Evolutionary conservation across 306 rosid genomes (phyloP).

Genomic region (Neltuma alba): DNA sequence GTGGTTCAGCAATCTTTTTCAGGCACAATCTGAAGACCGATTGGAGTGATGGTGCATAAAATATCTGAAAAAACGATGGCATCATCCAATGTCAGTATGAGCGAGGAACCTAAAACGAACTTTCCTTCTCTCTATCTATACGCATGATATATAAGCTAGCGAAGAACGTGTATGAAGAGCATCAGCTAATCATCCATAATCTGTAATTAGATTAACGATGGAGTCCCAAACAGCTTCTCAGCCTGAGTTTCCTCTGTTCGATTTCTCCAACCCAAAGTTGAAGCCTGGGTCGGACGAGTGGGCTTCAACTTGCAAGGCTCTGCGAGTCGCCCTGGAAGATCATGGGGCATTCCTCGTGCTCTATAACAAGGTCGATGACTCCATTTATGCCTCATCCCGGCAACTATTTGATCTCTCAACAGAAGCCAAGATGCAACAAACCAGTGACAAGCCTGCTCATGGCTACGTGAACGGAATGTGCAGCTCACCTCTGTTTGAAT

Average conservation of each 20-base stretch:
- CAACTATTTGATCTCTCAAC: slow-evolving; percentile 27
- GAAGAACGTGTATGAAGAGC: neutral
- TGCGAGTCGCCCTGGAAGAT: slow-evolving; percentile 35
- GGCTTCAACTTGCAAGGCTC: slow-evolving; percentile 8
- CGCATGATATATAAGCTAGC: neutral
- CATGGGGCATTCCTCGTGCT: slow-evolving; percentile 27
- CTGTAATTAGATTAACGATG: neutral
- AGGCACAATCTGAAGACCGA: neutral
- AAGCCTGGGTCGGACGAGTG: slow-evolving; percentile 27
- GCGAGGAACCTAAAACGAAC: neutral
- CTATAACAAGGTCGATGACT: neutral
- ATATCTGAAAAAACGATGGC: neutral
- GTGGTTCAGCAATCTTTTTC: neutral
- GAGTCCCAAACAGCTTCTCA: neutral
- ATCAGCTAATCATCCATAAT: neutral
- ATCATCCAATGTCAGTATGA: neutral
- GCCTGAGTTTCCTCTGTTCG: neutral
- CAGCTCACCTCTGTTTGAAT: slow-evolving; percentile 23
- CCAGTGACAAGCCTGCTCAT: slow-evolving; percentile 33
- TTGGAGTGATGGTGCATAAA: neutral
- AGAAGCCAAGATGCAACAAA: slow-evolving; percentile 14
- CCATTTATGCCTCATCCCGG: slow-evolving; percentile 8
- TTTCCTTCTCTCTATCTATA: neutral
- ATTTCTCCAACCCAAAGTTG: neutral
- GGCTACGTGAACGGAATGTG: slow-evolving; percentile 21